A percentile compares a stretch with the other conserved stretches of the same genome.
Evolutionary conservation across 73 alveolate species (phyloP).

Genomic region (Paramecium sonneborni): DNA sequence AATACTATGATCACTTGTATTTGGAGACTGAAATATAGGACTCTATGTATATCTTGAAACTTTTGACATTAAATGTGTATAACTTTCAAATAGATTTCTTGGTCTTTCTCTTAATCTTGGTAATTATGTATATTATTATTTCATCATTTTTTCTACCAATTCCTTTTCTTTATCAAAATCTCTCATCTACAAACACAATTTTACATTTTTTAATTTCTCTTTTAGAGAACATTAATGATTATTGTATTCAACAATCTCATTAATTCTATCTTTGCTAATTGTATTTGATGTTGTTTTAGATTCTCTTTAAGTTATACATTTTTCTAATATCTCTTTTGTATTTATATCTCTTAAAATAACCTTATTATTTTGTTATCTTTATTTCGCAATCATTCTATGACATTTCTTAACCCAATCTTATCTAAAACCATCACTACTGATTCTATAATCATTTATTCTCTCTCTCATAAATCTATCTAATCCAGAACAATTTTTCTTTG

Average conservation of each 20-base stretch:
- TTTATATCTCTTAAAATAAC: background rate
- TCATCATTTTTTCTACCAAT: background rate
- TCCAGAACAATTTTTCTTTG: background rate
- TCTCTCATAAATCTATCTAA: background rate
- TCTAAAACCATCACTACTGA: constrained; percentile 1
- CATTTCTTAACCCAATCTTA: constrained; percentile 13
- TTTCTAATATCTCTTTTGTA: background rate
- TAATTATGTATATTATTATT: background rate
- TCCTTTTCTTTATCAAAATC: constrained; percentile 48
- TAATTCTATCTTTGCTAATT: constrained; percentile 4
- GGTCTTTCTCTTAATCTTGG: constrained; percentile 49
- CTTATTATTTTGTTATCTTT: background rate
- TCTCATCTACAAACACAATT: constrained; percentile 44
- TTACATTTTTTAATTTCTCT: constrained; percentile 13
- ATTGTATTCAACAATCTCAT: background rate
- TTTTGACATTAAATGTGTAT: background rate
- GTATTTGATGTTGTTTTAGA: background rate
- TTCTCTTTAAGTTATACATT: background rate
- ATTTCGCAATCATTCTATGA: background rate
- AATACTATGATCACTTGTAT: background rate
- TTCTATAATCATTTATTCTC: background rate
- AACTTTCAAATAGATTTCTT: background rate
- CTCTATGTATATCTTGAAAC: background rate
- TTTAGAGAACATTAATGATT: background rate
- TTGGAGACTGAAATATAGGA: background rate